These are phyloP conservation scores for Pharus latifolius DNA, from an alignment of 176 grass and related monocot species.

Conservation along the genomic window DNA sequence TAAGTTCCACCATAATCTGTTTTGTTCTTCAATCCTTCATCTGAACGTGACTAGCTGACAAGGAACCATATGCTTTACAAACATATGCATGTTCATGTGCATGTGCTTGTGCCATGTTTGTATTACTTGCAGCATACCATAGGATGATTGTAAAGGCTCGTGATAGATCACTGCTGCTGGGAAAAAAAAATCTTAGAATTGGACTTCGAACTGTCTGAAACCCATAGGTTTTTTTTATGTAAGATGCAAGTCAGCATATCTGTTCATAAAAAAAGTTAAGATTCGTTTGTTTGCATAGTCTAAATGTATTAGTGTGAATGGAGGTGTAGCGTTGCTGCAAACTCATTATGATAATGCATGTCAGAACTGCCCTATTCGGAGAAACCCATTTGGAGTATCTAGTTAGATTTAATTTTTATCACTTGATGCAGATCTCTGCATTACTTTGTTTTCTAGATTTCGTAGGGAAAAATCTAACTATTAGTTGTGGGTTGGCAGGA, in stretches of 20 bases:
- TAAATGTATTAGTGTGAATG: neutral
- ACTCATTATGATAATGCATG: neutral
- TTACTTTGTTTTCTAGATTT: neutral
- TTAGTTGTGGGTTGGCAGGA: slow-evolving; percentile 25
- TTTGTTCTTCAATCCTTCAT: no score
- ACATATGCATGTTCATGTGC: neutral
- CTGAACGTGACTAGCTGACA: no score
- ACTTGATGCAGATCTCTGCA: neutral
- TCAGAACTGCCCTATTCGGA: neutral
- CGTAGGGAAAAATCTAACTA: neutral
- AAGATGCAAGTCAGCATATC: neutral
- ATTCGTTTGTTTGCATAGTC: neutral
- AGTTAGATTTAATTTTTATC: neutral
- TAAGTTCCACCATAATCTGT: no score
- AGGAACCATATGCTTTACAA: neutral
- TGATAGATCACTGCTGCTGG: no score
- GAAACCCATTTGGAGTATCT: neutral
- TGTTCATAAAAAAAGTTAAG: neutral
- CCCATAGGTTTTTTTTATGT: neutral
- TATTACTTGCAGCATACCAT: neutral
- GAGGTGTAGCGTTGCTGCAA: neutral
- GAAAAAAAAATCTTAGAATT: no score
- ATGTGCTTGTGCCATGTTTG: neutral
- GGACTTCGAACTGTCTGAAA: neutral
- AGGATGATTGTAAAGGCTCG: neutral